Evolutionary conservation across 352 stramenopile species (phyloP), one percentile per base, ranked within the genome.

Genomic region (Phytophthora ramorum): DNA sequence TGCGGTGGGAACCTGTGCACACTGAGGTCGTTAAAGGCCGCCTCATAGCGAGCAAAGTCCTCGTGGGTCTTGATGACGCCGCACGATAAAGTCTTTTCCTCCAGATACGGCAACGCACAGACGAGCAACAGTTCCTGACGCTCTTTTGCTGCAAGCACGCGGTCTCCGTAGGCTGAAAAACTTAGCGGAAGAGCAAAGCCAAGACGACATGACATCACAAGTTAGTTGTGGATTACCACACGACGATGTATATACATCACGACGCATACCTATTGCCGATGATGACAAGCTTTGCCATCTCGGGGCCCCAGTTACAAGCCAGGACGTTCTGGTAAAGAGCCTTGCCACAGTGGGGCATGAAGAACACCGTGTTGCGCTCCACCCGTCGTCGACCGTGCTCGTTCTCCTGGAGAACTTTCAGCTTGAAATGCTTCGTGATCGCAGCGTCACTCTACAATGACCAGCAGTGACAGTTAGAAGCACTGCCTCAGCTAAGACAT

Each of bases 301-400:
- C 53, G 9, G 43, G 59, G 8, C 69, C 69, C 85, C 87, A 96
- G 61, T 97, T 97, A 55, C 82, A 82, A 45, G 81, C 80, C 12
- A 98, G 64, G 16, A 97, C 80, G 66, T 98, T 97, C 69, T 95
- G 71, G 71, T 98, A 98, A 16, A 98, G 76, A 48, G 66, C 69
- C 44, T 87, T 83, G 19, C 85, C 84, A 55, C 92, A 98, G 62
- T 98, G 92, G 12, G 92, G 92, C 91, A 98, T 97, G 75, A 95
- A 97, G 55, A 97, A 97, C 12, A 97, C 76, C 4, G 90, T 97
- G 7, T 72, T 68, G 32, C 26, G 32, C 5, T 34, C 16, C 12
- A 78, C 78, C 0, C 41, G 57, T 41, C 86, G 81, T 32, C 75
- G 58, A 1, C 81, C 84, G 37, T 85, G 73, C 63, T 94, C 83